These are phyloP conservation scores for Viola pubescens DNA, from an alignment of 441 rosid species.

Conservation along the genomic window DNA sequence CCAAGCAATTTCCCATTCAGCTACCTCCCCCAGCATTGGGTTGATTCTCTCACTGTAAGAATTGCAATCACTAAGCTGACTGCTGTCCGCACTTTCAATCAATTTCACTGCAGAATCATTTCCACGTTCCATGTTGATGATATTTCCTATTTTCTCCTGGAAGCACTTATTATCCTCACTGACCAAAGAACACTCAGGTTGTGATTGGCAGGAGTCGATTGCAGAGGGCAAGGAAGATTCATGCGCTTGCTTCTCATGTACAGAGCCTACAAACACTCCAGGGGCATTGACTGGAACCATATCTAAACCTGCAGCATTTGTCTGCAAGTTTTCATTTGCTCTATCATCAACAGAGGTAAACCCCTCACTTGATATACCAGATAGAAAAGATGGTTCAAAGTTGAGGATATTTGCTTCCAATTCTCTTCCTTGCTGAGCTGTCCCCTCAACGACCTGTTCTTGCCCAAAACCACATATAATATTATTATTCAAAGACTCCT, in stretches of 20 bases:
- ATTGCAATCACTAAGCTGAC: conserved; percentile 28
- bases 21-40: conserved; percentile 72
- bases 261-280: conserved; percentile 17
- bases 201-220: conserved; percentile 36
- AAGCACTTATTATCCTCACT: conserved; percentile 15
- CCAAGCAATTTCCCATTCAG: conserved; percentile 92
- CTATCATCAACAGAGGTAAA: conserved; percentile 21
- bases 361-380: conserved; percentile 27
- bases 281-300: conserved; percentile 13
- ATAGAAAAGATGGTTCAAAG: conserved; percentile 28
- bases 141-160: conserved; percentile 12
- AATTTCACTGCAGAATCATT: conserved; percentile 31
- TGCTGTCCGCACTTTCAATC: conserved; percentile 27
- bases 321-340: conserved; percentile 23
- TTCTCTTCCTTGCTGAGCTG: conserved; percentile 35
- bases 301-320: conserved; percentile 21
- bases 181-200: conserved; percentile 24
- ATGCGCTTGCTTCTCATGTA: conserved; percentile 21
- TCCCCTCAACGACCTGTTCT: conserved; percentile 27
- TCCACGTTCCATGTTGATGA: conserved; percentile 23
- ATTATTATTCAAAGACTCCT: conserved; percentile 15
- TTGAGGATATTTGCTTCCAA: conserved; percentile 26
- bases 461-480: conserved; percentile 21
- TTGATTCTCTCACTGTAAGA: conserved; percentile 46
- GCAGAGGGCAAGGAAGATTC: conserved; percentile 24